These are phyloP conservation scores for Fusarium phyllophilum DNA, from an alignment of 2,329 filamentous ascomycete species.

Conservation along the genomic window DNA sequence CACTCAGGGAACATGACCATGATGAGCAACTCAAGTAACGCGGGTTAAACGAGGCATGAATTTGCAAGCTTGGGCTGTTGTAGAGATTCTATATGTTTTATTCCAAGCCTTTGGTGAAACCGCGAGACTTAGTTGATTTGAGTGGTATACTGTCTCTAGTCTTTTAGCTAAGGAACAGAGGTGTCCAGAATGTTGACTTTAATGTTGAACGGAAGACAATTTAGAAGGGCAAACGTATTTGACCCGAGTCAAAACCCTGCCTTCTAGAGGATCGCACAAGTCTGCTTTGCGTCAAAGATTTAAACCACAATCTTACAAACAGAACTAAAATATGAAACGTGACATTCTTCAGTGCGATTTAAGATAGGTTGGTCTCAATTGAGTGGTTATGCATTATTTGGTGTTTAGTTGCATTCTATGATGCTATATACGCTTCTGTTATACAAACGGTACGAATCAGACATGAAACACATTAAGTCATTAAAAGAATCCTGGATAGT, in stretches of 20 bases:
- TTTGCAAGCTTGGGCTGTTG: conserved; percentile 22
- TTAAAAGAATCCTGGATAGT: conserved; percentile 9
- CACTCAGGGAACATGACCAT: conserved; percentile 30
- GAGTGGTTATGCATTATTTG: conserved; percentile 17
- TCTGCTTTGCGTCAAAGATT: background rate
- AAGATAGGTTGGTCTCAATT: background rate
- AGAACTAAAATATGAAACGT: background rate
- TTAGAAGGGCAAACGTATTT: background rate
- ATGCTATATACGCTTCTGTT: conserved; percentile 13
- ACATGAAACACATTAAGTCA: conserved; percentile 41
- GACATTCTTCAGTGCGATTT: background rate
- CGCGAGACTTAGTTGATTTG: background rate
- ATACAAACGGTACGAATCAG: conserved; percentile 13
- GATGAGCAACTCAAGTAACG: conserved; percentile 35
- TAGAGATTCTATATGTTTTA: conserved; percentile 21
- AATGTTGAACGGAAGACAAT: background rate
- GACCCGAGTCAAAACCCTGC: background rate
- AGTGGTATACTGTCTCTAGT: background rate
- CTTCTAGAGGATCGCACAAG: background rate
- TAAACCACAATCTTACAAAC: background rate
- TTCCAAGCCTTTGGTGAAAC: background rate
- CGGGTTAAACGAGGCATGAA: conserved; percentile 33
- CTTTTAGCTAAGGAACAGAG: background rate
- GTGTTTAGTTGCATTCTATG: conserved; percentile 22
- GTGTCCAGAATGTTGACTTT: background rate